Base-by-base conservation (phyloP, 1,139 yeast species). In the Candida dubliniensis region DNA sequence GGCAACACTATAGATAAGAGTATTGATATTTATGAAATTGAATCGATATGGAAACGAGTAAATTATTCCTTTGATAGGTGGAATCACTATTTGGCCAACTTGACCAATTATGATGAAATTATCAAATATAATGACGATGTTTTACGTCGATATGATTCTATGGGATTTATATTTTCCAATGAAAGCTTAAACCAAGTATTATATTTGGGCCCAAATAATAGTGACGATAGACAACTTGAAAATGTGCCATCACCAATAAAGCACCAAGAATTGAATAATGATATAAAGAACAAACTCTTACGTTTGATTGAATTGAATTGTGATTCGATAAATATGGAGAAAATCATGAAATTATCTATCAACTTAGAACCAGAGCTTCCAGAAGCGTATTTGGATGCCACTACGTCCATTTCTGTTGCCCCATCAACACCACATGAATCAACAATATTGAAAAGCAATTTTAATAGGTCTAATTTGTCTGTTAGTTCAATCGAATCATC, bases 41-140 rank as follows among this genome's bases (percentile, higher is more conserved):
- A 82, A 45, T 74, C 80, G 36, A 77, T 83, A 44, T 80, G 87
- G 58, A 84, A 79, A 55, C 77, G 88, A 43, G 81, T 89, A 6
- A 77, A 80, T 47, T 82, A 84, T 47, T 87, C 95, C 0, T 84
- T 89, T 58, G 80, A 76, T 48, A 81, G 95, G 56, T 90, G 97
- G 97, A 81, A 83, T 51, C 84, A 78, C 34, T 87, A 83, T 58
- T 63, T 82, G 52, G 49, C 58, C 24, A 76, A 76, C 43, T 59
- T 75, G 32, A 49, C 57, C 27, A 68, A 74, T 46, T 63, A 66
- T 41, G 56, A 59, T 18, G 74, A 71, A 31, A 68, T 73, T 27
- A 72, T 74, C 40, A 60, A 63, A 36, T 74, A 71, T 47, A 74
- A 74, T 52, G 73, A 69, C 40, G 75, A 72, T 49, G 75, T 74